These are phyloP conservation scores for Termitomyces sp. DNA, from an alignment of 768 basidiomycete species.

Conservation along the genomic window DNA sequence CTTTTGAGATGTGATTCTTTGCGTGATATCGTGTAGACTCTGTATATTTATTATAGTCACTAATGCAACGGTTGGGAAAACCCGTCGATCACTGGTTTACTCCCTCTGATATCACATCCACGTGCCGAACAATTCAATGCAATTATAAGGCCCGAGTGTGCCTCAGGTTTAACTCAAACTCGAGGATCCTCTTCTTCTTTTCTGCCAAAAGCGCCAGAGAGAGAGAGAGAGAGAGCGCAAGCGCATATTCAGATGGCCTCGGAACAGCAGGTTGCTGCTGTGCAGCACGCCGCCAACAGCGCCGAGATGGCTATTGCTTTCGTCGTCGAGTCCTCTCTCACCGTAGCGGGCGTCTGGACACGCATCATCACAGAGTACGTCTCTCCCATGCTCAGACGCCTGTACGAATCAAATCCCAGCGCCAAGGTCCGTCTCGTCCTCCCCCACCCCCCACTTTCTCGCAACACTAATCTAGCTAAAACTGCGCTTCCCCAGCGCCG, in stretches of 20 bases:
- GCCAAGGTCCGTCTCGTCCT: slow-evolving; percentile 26
- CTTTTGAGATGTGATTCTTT: no score
- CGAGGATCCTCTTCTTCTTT: background rate
- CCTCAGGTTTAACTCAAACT: background rate
- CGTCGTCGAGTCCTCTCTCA: slow-evolving; percentile 56
- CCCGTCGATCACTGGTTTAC: no score
- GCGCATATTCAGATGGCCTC: background rate
- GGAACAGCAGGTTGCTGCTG: background rate
- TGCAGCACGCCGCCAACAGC: background rate
- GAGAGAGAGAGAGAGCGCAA: background rate
- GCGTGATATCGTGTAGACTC: background rate
- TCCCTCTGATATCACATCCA: background rate
- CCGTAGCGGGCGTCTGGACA: slow-evolving; percentile 49
- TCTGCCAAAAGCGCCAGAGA: background rate
- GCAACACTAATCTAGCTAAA: background rate
- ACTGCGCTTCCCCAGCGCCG: slow-evolving; percentile 20
- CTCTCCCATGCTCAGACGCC: slow-evolving; percentile 43
- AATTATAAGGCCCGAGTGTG: background rate
- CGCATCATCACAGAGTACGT: slow-evolving; percentile 42
- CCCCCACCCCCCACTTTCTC: background rate
- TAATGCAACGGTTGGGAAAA: background rate
- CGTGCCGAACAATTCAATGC: background rate
- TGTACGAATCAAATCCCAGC: slow-evolving; percentile 35
- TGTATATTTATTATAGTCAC: background rate
- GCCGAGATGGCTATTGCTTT: slow-evolving; percentile 40